These are phyloP conservation scores for Aureobasidium uvarum DNA, from an alignment of 2,329 filamentous ascomycete species.

Conservation along the genomic window DNA sequence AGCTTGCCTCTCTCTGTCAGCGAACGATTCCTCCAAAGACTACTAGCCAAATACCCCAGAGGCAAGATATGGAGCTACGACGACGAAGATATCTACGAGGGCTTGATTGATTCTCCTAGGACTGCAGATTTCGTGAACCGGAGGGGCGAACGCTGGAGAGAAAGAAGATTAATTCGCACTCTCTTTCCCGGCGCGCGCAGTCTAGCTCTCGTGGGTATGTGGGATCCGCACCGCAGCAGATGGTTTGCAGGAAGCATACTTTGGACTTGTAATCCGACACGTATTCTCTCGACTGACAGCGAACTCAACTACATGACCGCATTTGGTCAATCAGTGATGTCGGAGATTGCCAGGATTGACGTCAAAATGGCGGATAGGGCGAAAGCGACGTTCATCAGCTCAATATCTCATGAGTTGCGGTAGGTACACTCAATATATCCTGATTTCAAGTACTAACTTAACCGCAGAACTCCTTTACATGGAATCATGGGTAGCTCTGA, in stretches of 20 bases:
- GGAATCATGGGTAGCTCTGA: slow-evolving; percentile 47
- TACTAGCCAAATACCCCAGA: slow-evolving; percentile 36
- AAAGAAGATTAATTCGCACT: slow-evolving; percentile 7
- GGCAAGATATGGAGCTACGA: slow-evolving; percentile 41
- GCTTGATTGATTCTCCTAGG: not conserved
- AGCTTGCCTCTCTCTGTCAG: not conserved
- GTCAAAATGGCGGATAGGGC: slow-evolving; percentile 45
- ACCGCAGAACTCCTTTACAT: slow-evolving; percentile 34
- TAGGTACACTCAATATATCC: not conserved
- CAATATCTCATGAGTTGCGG: slow-evolving; percentile 22
- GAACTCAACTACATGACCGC: slow-evolving; percentile 45
- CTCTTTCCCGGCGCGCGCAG: slow-evolving; percentile 46
- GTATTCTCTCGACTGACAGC: slow-evolving; percentile 38
- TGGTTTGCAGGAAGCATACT: slow-evolving; percentile 33
- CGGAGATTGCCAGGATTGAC: slow-evolving; percentile 41
- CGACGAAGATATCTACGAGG: slow-evolving; percentile 31
- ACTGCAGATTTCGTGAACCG: slow-evolving; percentile 1
- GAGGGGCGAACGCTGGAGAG: slow-evolving; percentile 20
- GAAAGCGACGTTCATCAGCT: slow-evolving; percentile 32
- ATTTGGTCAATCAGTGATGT: slow-evolving; percentile 44
- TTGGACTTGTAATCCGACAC: slow-evolving; percentile 44
- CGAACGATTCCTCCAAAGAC: slow-evolving; percentile 31
- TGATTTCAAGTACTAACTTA: not conserved
- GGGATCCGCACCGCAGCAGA: slow-evolving; percentile 43
- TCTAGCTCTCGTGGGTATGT: slow-evolving; percentile 50